phyloP scores from a whole-genome alignment of 2,329 filamentous ascomycete genomes.

The Albophoma yamanashiensis region DNA sequence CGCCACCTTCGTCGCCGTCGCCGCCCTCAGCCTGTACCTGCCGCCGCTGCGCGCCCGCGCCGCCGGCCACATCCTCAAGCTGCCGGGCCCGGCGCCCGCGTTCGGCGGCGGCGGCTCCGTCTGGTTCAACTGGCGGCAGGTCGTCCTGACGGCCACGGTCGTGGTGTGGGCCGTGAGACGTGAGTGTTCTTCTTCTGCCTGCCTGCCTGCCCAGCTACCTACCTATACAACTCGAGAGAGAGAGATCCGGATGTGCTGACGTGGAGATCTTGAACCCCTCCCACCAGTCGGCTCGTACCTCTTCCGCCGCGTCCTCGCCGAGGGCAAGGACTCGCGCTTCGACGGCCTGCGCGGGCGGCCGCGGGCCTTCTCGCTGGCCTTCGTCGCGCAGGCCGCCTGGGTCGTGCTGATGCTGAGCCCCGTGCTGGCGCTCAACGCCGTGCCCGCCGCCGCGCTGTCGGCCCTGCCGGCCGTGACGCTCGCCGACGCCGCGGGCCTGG shows the following conservation, averaged over 20 bases:
- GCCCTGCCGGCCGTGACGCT: slow-evolving; percentile 32
- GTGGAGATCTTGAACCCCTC: no score
- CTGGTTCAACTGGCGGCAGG: slow-evolving; percentile 48
- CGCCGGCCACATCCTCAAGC: slow-evolving; percentile 23
- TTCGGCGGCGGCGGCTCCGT: slow-evolving; percentile 4
- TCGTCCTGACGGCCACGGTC: slow-evolving; percentile 26
- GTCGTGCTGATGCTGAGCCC: slow-evolving; percentile 57
- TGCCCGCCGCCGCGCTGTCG: slow-evolving; percentile 42
- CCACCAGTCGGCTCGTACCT: slow-evolving; percentile 52
- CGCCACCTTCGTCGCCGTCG: slow-evolving; percentile 54
- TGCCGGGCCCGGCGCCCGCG: slow-evolving; percentile 11
- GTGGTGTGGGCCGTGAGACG: slow-evolving; percentile 49
- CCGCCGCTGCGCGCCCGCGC: slow-evolving; percentile 45
- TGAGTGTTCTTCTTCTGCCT: slow-evolving; percentile 20
- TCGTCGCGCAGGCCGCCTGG: slow-evolving; percentile 52
- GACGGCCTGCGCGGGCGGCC: slow-evolving; percentile 26
- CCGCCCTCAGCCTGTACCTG: slow-evolving; percentile 49
- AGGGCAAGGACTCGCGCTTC: slow-evolving; percentile 46
- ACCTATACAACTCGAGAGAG: no score
- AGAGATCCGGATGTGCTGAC: no score
- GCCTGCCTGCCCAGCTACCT: no score
- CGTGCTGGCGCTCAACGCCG: slow-evolving; percentile 51
- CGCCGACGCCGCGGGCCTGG: slow-evolving; percentile 46
- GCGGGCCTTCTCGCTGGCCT: slow-evolving; percentile 24
- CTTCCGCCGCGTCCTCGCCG: slow-evolving; percentile 46